These are phyloP conservation scores for Magnolia sinica DNA, from an alignment of 164 flowering plant genomes.

Conservation along the genomic window DNA sequence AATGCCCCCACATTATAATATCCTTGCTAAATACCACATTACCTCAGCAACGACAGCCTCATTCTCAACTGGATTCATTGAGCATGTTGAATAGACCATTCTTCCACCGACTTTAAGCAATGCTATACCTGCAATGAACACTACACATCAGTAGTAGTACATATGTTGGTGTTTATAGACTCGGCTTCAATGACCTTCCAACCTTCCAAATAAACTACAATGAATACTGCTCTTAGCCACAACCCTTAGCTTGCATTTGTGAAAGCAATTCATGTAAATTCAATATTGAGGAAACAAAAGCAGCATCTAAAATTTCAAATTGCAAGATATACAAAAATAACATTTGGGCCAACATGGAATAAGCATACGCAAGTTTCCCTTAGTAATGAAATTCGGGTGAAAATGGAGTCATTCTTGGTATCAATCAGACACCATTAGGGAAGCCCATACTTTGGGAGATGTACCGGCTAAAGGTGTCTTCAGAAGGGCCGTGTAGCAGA, in stretches of 20 bases:
- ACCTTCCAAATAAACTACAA: not conserved
- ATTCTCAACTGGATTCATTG: constrained; percentile 98
- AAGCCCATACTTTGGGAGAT: no score
- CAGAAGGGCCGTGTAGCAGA: no score
- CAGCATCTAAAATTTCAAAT: not conserved
- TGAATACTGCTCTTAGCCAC: not conserved
- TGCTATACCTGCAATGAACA: constrained; percentile 53
- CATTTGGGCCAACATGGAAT: not conserved
- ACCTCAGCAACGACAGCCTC: constrained; percentile 99
- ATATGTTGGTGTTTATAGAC: no score
- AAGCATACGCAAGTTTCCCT: not conserved
- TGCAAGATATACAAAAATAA: not conserved
- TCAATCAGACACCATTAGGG: no score
- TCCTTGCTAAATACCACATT: constrained; percentile 9
- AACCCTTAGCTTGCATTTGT: not conserved
- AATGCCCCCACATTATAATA: no score
- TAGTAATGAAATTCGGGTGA: not conserved
- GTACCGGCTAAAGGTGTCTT: no score
- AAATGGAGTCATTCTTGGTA: not conserved
- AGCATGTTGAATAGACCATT: constrained; percentile 98
- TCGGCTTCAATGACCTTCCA: not conserved
- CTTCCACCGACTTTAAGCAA: constrained; percentile 94
- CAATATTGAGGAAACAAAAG: not conserved
- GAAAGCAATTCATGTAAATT: not conserved
- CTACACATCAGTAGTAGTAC: not conserved